Base-by-base conservation (phyloP, 2,329 filamentous ascomycete genomes). In the Rhytidhysteron rufulum region DNA sequence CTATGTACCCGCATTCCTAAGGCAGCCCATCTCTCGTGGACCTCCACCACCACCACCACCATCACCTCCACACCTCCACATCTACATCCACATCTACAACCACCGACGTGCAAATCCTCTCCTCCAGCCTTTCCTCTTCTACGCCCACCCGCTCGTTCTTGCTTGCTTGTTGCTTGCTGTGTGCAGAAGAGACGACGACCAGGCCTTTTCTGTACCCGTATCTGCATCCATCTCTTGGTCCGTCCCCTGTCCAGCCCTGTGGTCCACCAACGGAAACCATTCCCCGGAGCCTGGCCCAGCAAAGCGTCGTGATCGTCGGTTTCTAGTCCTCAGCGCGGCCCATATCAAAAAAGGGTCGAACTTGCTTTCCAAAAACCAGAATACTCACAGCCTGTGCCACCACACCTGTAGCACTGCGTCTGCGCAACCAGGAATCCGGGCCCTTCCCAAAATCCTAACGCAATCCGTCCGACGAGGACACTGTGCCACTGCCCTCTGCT, bases 371-470 rank as follows among this genome's bases (percentile, higher is more conserved):
- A 21, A 57, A 64, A 57, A 48, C 49, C 50, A 52, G 51, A 54
- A 40, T 44, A 45, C 51, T 53, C 60, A 63, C 59, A 64, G 61
- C 54, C 51, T 53, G 60, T 65, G 54, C 54, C 44, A 66, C 65
- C 47, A 43, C 53, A 51, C 32, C 36, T 63, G 68, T 68, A 57
- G 62, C 68, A 67, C 67, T 57, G 61, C 64, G 58, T 67, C 66
- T 72, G 67, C 69, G 64, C 69, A 63, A 69, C 68, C 69, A 65
- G 65, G 62, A 63, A 65, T 62, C 49, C 61, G 67, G 69, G 64
- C 48, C 54, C 44, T 53, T 59, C 59, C 60, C 60, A 55, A 66
- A 27, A 7, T 27, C 49, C 47, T 42, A n/a, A n/a, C 62, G 62
- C 51, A 45, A 44, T 44, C 55, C 54, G 50, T 60, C 54, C 55